phyloP scores from a whole-genome alignment of 495 filamentous ascomycete genomes.

The Penicillium canescens region DNA sequence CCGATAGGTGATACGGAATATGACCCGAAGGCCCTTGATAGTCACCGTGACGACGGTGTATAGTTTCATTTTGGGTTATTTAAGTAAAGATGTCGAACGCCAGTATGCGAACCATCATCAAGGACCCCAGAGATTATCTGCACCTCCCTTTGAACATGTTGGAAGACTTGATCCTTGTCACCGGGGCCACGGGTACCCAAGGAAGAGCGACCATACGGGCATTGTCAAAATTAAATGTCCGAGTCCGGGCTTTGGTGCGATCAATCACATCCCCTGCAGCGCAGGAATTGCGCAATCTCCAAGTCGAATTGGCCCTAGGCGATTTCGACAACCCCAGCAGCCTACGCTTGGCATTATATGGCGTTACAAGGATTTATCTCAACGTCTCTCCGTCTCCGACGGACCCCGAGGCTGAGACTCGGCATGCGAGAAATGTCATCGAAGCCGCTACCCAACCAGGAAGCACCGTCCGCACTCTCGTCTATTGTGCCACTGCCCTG shows the following conservation, averaged over 20 bases:
- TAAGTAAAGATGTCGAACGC: neutral
- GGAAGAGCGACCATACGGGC: neutral
- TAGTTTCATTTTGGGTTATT: neutral
- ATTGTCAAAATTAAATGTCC: neutral
- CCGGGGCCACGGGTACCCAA: neutral
- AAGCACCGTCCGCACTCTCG: too few relatives aligned
- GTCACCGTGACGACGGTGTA: neutral
- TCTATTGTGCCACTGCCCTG: too few relatives aligned
- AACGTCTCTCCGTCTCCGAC: too few relatives aligned
- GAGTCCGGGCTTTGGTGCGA: neutral
- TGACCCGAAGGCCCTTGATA: neutral
- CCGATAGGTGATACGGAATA: neutral
- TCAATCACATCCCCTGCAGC: neutral
- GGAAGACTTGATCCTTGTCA: neutral
- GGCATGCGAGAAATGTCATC: too few relatives aligned
- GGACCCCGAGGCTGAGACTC: too few relatives aligned
- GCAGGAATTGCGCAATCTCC: neutral
- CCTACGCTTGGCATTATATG: neutral
- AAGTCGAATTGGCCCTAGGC: neutral
- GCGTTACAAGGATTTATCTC: neutral
- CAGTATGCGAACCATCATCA: neutral
- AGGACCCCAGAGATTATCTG: neutral
- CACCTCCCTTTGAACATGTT: neutral
- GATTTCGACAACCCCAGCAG: neutral
- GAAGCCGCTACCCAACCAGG: too few relatives aligned